A percentile compares a stretch with the other conserved stretches of the same genome.
phyloP scores from a whole-genome alignment of 2,329 filamentous ascomycete species.

The Hypoxylon sp. region DNA sequence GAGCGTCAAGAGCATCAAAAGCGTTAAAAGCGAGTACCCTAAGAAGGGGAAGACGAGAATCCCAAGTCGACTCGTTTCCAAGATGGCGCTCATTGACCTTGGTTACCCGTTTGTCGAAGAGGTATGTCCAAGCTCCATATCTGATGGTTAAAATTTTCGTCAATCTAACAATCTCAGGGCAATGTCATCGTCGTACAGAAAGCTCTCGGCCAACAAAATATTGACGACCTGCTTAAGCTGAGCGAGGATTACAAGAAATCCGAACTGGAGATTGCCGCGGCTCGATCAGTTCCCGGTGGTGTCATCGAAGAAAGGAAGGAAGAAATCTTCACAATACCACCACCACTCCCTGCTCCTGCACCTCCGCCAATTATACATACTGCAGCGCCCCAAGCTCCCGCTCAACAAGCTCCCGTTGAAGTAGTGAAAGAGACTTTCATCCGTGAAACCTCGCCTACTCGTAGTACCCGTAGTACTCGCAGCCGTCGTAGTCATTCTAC shows the following conservation, averaged over 20 bases:
- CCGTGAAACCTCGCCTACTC: conserved; percentile 64
- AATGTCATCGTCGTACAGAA: conserved; percentile 85
- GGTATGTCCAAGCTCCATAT: conserved; percentile 62
- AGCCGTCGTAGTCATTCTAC: conserved; percentile 52
- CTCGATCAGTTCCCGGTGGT: conserved; percentile 62
- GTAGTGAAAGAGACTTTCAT: conserved; percentile 62
- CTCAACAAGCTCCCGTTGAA: conserved; percentile 51
- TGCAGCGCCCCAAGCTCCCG: conserved; percentile 53
- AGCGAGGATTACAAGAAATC: conserved; percentile 81
- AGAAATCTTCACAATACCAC: conserved; percentile 57
- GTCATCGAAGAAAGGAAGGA: conserved; percentile 64
- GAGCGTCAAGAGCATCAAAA: conserved; percentile 54
- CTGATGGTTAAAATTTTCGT: background rate
- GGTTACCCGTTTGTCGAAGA: conserved; percentile 91
- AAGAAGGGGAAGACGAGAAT: conserved; percentile 93
- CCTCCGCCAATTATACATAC: conserved; percentile 48
- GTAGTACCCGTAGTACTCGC: conserved; percentile 53
- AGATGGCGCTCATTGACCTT: conserved; percentile 83
- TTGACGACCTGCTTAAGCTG: conserved; percentile 87
- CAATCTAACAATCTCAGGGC: conserved; percentile 68
- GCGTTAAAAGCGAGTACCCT: conserved; percentile 73
- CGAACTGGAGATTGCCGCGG: conserved; percentile 60
- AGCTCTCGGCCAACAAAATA: conserved; percentile 89
- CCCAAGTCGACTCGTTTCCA: conserved; percentile 82
- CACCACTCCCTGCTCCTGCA: conserved; percentile 48